Base-by-base conservation (phyloP, 805 yeast genomes). In the Yarrowia hollandica region DNA sequence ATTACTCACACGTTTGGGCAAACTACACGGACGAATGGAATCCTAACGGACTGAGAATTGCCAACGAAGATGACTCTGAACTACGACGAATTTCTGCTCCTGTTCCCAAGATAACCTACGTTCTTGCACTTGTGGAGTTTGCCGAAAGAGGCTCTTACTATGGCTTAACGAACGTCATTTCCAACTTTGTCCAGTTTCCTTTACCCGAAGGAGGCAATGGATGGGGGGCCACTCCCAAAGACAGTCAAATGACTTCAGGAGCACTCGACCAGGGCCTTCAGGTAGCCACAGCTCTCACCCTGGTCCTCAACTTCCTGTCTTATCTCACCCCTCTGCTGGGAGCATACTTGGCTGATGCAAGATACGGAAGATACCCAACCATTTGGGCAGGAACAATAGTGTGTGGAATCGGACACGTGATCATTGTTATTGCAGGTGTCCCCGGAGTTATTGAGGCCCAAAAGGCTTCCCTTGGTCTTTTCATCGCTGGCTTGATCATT, bases 101-200 rank as follows among this genome's bases (percentile, higher is more conserved):
- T 5, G 46, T 41, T 5, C 46, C 31, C 1, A 41, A 15, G 21
- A 41, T 41, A 12, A 41, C 46, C 21, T 41, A 41, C 44, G 38
- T 54, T 26, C 21, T 61, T 23, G 62, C 77, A 60, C 52, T 74
- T 7, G 70, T 75, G 38, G 84, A 80, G 64, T 77, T 80, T 64
- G 81, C 82, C 16, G 83, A 80, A 68, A 74, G 83, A 70, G 83
- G 80, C 57, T 78, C 82, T 8, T 80, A 79, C 65, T 80, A 77
- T 63, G 80, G 82, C 22, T 73, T 74, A 7, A 65, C 71, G 23
- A 77, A 77, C 64, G 67, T 77, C 46, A 72, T 79, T 60, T 68
- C 78, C 28, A 80, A 80, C 66, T 79, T 79, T 64, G 75, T 79
- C 61, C 79, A 77, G 70, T 74, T 81, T 69, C 79, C 81, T 15